Percentiles rank a stretch among this genome's conserved stretches.
Conservation (phyloP, 805 yeast species). For the Candida koratica region DNA sequence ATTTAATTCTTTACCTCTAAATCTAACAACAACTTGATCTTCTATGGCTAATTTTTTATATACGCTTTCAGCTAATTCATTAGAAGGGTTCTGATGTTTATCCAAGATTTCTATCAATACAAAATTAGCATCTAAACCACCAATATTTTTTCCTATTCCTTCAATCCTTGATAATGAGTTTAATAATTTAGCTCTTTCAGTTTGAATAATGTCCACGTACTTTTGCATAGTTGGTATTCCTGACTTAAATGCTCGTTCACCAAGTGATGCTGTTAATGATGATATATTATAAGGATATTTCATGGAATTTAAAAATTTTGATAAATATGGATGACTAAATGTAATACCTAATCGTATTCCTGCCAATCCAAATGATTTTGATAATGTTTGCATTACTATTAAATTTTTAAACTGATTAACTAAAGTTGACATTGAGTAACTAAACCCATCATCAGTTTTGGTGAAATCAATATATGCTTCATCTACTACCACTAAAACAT, state of each 20-base stretch:
- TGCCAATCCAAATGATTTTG: constrained; percentile 95
- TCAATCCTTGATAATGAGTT: constrained; percentile 50
- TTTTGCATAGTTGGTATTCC: constrained; percentile 59
- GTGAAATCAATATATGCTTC: constrained; percentile 93
- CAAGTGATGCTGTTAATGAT: constrained; percentile 70
- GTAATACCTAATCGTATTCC: constrained; percentile 89
- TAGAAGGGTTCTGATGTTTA: constrained; percentile 59
- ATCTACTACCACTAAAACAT: constrained; percentile 80
- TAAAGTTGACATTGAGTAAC: constrained; percentile 60
- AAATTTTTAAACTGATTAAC: constrained; percentile 80
- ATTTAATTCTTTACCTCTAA: constrained; percentile 85
- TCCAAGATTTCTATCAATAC: constrained; percentile 68
- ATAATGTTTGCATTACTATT: constrained; percentile 85
- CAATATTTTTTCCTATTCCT: constrained; percentile 70
- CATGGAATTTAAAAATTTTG: constrained; percentile 75
- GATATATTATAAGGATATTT: constrained; percentile 96
- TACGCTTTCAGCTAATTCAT: constrained; percentile 58
- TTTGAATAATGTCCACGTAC: constrained; percentile 46
- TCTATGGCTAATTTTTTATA: constrained; percentile 69
- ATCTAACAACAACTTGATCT: constrained; percentile 80
- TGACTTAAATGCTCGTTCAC: constrained; percentile 61
- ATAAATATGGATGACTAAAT: constrained; percentile 55
- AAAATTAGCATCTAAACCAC: constrained; percentile 86
- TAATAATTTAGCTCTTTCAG: constrained; percentile 55
- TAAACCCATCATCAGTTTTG: constrained; percentile 12